These are phyloP conservation scores for Mycena venus DNA, from an alignment of 768 basidiomycete genomes.

Conservation along the genomic window DNA sequence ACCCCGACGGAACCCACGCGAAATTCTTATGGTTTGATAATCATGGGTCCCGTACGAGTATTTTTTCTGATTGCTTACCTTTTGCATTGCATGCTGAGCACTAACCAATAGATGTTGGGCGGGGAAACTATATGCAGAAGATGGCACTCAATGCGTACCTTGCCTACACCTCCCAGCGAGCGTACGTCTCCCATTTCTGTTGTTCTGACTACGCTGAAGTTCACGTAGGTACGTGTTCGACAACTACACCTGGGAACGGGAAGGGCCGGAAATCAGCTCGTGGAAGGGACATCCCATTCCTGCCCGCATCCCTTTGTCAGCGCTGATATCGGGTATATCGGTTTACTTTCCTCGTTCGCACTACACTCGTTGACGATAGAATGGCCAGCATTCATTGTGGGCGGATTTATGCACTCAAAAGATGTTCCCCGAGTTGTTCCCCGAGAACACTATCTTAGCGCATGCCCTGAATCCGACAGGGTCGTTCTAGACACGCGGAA, in stretches of 20 bases:
- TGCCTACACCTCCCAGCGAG: conserved; percentile 59
- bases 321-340: conserved; percentile 62
- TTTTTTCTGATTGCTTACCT: conserved; percentile 48
- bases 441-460: conserved; percentile 56
- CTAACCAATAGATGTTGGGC: conserved; percentile 58
- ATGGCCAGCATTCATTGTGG: conserved; percentile 42
- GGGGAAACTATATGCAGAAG: conserved; percentile 76
- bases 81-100: conserved; percentile 34
- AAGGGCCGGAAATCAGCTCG: conserved; percentile 56
- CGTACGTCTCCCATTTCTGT: too few relatives aligned
- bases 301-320: conserved; percentile 66
- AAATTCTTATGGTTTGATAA: conserved; percentile 65
- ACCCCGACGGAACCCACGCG: conserved; percentile 54
- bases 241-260: conserved; percentile 68
- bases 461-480: conserved; percentile 55
- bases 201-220: too few relatives aligned
- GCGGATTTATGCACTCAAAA: conserved; percentile 38
- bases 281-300: conserved; percentile 66
- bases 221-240: conserved; percentile 65
- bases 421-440: conserved; percentile 60
- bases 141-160: conserved; percentile 66
- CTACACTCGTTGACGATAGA: background rate
- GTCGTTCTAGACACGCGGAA: conserved; percentile 18
- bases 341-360: too few relatives aligned
- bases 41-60: conserved; percentile 58